Conservation (phyloP, 306 rosid genomes). For the Cicer pinnatifidum region DNA sequence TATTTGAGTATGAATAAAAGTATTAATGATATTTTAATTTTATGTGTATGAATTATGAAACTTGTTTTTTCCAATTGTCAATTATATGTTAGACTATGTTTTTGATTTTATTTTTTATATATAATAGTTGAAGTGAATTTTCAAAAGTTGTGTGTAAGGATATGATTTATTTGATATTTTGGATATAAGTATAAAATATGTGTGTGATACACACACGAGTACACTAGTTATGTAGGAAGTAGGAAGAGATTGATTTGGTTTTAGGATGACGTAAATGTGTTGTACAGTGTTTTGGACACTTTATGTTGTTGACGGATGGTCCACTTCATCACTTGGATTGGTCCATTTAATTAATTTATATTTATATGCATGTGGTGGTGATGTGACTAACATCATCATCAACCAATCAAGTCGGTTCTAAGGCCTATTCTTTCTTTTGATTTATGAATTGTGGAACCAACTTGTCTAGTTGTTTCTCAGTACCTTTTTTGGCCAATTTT, state of each 20-base stretch:
- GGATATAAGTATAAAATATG: background rate
- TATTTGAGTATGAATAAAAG: too few species aligned
- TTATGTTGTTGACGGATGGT: conserved; percentile 42
- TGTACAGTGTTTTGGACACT: conserved; percentile 9
- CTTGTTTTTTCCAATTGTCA: too few species aligned
- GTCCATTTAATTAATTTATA: conserved; percentile 23
- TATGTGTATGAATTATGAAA: too few species aligned
- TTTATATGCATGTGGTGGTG: conserved; percentile 39
- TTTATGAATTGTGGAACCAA: conserved; percentile 17
- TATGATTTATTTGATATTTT: too few species aligned
- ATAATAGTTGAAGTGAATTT: too few species aligned
- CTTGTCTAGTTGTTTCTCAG: conserved; percentile 9
- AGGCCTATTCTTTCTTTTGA: conserved; percentile 26
- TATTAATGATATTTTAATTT: too few species aligned
- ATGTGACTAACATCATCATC: conserved; percentile 43
- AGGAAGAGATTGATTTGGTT: conserved; percentile 37
- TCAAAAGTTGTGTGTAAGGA: too few species aligned
- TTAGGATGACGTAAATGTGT: conserved; percentile 48
- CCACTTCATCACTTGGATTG: conserved; percentile 38
- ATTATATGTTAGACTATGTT: too few species aligned
- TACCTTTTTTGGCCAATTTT: conserved; percentile 34
- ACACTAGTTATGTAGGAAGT: conserved; percentile 14
- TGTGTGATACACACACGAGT: conserved; percentile 6
- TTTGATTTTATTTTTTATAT: too few species aligned
- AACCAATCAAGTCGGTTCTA: conserved; percentile 39